Percentiles rank a stretch among this genome's conserved stretches.
These are phyloP conservation scores for Colletotrichum sp. DNA, from an alignment of 2,329 filamentous ascomycete genomes.

Conservation along the genomic window DNA sequence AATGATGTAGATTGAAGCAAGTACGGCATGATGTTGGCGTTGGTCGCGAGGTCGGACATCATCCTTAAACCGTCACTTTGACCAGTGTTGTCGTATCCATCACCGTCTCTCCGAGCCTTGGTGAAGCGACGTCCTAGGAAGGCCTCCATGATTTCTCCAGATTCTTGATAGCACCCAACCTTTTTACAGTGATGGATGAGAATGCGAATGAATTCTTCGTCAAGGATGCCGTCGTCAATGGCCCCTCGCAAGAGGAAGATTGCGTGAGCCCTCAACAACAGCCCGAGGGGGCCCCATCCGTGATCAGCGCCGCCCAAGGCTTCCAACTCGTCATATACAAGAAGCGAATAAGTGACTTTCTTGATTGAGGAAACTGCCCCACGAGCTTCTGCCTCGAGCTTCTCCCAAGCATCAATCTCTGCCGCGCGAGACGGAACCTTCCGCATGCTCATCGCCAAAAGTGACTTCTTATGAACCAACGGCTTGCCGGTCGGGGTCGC, in stretches of 20 bases:
- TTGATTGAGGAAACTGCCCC: conserved; percentile 39
- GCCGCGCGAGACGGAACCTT: conserved; percentile 53
- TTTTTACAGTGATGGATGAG: conserved; percentile 47
- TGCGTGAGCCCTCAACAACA: conserved; percentile 52
- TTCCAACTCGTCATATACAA: conserved; percentile 56
- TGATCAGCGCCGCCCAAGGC: conserved; percentile 39
- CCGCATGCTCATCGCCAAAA: conserved; percentile 54
- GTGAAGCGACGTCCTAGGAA: conserved; percentile 39
- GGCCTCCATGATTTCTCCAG: conserved; percentile 42
- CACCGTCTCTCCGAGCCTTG: conserved; percentile 26
- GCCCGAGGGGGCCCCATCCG: conserved; percentile 52
- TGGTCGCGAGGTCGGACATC: conserved; percentile 32
- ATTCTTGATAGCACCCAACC: conserved; percentile 41
- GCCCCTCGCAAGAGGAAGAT: conserved; percentile 46
- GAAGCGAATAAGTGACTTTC: conserved; percentile 43
- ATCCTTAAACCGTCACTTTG: conserved; percentile 27
- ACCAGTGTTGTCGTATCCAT: neutral
- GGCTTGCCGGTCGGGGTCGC: conserved; percentile 22
- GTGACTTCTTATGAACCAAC: conserved; percentile 33
- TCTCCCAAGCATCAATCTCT: conserved; percentile 48
- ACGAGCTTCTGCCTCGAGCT: conserved; percentile 39
- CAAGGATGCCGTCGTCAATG: conserved; percentile 46
- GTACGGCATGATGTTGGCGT: neutral
- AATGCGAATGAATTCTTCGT: conserved; percentile 41
- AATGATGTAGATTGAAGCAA: neutral